Conservation (phyloP, 1,284 basidiomycete species). For the Microbotryum saponariae region DNA sequence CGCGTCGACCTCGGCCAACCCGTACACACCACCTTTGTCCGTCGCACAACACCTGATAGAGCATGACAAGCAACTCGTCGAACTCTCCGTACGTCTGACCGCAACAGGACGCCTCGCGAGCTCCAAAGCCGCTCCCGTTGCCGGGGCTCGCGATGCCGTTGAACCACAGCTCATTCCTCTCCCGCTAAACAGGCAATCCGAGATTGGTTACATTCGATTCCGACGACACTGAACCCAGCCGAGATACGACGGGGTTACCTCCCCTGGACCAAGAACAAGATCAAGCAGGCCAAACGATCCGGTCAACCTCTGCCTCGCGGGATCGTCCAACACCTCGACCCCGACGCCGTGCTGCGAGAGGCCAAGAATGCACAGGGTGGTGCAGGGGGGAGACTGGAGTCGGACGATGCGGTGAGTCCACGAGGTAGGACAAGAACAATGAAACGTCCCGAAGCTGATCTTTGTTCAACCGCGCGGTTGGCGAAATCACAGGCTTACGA, state of each 20-base stretch:
- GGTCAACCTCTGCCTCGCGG: conserved; percentile 42
- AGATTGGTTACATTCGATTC: conserved; percentile 66
- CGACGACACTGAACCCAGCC: conserved; percentile 52
- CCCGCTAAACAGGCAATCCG: conserved; percentile 46
- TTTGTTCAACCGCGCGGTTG: background rate
- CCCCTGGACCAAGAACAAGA: conserved; percentile 66
- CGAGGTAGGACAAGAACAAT: no score
- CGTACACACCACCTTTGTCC: conserved; percentile 64
- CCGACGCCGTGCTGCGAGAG: conserved; percentile 52
- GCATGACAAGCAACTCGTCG: conserved; percentile 53
- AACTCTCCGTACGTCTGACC: conserved; percentile 52
- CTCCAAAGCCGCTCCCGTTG: background rate
- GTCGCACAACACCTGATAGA: conserved; percentile 63
- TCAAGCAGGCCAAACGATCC: conserved; percentile 58
- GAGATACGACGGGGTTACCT: conserved; percentile 70
- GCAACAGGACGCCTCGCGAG: no score
- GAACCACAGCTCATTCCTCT: background rate
- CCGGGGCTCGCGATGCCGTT: no score
- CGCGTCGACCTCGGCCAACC: conserved; percentile 49
- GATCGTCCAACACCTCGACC: conserved; percentile 61
- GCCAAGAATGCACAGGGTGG: conserved; percentile 46
- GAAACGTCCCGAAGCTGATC: no score
- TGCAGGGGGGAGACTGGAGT: conserved; percentile 47
- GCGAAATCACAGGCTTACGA: conserved; percentile 57
- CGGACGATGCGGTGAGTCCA: conserved; percentile 58